Evolutionary conservation across 2,329 filamentous ascomycete species (phyloP).

Genomic region (Harringtonia aguacate): DNA sequence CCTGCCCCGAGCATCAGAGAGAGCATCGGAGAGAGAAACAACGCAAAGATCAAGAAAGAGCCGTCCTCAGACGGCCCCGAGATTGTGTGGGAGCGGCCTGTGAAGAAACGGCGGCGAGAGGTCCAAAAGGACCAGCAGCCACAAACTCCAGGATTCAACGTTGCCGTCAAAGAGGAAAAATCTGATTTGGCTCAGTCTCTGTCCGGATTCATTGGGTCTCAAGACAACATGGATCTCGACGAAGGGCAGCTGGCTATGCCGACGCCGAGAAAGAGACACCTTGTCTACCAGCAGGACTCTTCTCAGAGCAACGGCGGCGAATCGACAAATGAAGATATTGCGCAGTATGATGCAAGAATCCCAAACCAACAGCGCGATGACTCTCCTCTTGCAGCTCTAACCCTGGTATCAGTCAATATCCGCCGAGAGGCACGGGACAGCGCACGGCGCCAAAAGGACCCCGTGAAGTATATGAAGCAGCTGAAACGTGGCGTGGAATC

Average conservation of each 20-base stretch:
- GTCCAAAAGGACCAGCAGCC: slow-evolving; percentile 6
- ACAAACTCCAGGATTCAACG: not conserved
- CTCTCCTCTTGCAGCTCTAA: not conserved
- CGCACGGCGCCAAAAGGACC: not conserved
- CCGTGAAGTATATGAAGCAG: not conserved
- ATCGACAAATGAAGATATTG: not conserved
- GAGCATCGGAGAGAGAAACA: no score
- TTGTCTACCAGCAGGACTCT: not conserved
- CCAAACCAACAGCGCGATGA: not conserved
- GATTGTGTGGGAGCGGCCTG: slow-evolving; percentile 36
- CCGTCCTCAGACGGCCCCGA: slow-evolving; percentile 42
- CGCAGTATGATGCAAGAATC: not conserved
- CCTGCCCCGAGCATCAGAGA: not conserved
- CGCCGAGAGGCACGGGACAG: not conserved
- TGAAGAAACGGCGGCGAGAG: slow-evolving; percentile 35
- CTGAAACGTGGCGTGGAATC: slow-evolving; percentile 8
- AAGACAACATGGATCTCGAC: slow-evolving; percentile 53
- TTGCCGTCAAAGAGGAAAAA: not conserved
- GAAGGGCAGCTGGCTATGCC: slow-evolving; percentile 30
- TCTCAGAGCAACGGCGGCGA: not conserved
- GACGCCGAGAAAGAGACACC: slow-evolving; percentile 29
- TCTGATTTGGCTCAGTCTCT: not conserved
- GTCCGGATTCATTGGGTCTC: slow-evolving; percentile 14
- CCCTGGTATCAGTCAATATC: slow-evolving; percentile 6
- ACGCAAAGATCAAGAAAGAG: slow-evolving; percentile 32